These are phyloP conservation scores for Pisolithus albus DNA, from an alignment of 768 basidiomycete genomes.

Conservation along the genomic window DNA sequence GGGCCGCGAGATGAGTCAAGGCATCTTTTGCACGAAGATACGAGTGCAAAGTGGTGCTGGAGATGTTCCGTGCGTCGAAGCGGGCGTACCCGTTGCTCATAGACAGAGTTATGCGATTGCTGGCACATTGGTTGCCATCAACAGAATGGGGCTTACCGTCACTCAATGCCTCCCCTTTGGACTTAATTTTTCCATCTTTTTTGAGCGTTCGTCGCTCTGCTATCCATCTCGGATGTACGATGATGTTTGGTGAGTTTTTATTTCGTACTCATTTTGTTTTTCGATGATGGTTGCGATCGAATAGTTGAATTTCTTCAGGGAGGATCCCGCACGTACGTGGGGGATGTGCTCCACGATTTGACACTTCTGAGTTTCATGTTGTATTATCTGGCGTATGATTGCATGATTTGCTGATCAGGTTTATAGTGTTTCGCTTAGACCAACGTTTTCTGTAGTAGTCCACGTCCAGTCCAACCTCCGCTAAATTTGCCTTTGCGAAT, in stretches of 20 bases:
- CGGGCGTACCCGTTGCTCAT: conserved; percentile 65
- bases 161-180: conserved; percentile 41
- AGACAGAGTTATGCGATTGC: conserved; percentile 86
- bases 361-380: conserved; percentile 35
- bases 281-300: conserved; percentile 26
- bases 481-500: too few relatives aligned
- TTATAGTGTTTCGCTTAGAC: neutral
- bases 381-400: too few relatives aligned
- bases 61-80: conserved; percentile 28
- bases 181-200: conserved; percentile 43
- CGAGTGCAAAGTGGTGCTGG: conserved; percentile 53
- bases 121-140: conserved; percentile 39
- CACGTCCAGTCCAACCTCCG: too few relatives aligned
- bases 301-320: conserved; percentile 87
- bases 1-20: conserved; percentile 27
- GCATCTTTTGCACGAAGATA: conserved; percentile 54
- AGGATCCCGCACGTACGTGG: conserved; percentile 50
- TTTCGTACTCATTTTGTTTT: conserved; percentile 45
- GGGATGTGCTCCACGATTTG: conserved; percentile 73
- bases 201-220: conserved; percentile 48
- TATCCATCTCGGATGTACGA: neutral
- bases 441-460: too few relatives aligned
- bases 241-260: conserved; percentile 20
- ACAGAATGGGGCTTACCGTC: conserved; percentile 94
- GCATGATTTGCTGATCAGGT: conserved; percentile 6